Evolutionary conservation across 73 alveolate species (phyloP), one percentile per base, ranked within the genome.

Genomic region (Paramecium sonneborni): DNA sequence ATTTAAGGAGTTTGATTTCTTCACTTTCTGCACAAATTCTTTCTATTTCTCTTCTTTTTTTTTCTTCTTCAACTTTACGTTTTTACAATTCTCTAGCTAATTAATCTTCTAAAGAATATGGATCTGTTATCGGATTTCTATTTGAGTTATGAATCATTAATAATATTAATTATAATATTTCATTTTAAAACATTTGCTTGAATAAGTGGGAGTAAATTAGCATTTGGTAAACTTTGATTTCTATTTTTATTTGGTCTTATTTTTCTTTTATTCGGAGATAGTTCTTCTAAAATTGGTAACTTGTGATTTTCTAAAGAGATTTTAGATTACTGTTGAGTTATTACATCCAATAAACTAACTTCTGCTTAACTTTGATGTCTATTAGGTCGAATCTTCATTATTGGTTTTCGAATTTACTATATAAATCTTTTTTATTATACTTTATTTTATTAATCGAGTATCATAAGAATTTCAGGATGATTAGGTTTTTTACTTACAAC

Each of bases 11-110:
- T 72, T 88, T 88, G 69, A 88, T 69, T 68, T 88, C 94, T 43
- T 88, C 94, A 30, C 91, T 69, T 43, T 88, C 94, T 1, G 89
- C 94, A 88, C 87, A 88, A 68, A 88, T 88, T 41, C 87, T 67
- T 72, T 88, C 86, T 5, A 88, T 88, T 44, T 88, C 94, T 46
- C 91, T 88, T 69, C 87, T 44, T 38, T 70, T 88, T n/a, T 76
- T 82, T 46, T 88, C 94, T 14, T 88, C 94, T 20, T 88, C 94
- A 41, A 88, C 91, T 69, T 88, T 88, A n/a, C 94, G 70, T 44
- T 82, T 88, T 28, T 88, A 72, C 30, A 88, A 48, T 52, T 88
- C 94, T 70, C 94, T 88, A 2, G 94, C 94, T 14, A 88, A 68
- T 38, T 56, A 30, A 68, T 88, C 94, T 62, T 88, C 94, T 7